phyloP scores from a whole-genome alignment of 768 basidiomycete genomes.

The Gautieria morchelliformis region DNA sequence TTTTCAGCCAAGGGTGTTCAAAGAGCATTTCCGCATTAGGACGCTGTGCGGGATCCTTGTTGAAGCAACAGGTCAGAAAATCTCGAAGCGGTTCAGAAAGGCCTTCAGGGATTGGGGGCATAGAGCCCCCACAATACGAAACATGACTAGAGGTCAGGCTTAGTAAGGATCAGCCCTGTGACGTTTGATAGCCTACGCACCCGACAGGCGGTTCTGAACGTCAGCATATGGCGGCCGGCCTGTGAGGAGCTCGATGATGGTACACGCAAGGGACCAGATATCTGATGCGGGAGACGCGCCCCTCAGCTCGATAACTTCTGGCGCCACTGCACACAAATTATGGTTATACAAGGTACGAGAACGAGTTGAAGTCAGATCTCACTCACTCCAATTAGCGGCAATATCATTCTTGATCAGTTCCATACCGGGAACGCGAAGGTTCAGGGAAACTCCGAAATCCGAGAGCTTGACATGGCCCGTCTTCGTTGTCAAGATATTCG shows the following conservation, averaged over 20 bases:
- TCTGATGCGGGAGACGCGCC: constrained; percentile 90
- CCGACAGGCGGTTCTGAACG: constrained; percentile 82
- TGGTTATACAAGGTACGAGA: background rate
- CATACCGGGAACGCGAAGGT: constrained; percentile 78
- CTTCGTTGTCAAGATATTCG: constrained; percentile 98
- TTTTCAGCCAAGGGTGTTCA: constrained; percentile 86
- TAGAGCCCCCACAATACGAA: constrained; percentile 92
- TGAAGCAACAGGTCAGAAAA: constrained; percentile 82
- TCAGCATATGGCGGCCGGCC: constrained; percentile 90
- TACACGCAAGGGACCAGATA: constrained; percentile 94
- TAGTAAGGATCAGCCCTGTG: background rate
- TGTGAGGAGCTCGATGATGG: constrained; percentile 87
- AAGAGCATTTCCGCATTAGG: constrained; percentile 79
- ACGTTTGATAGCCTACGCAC: constrained; percentile 32
- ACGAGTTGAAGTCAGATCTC: background rate
- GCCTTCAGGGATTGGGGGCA: constrained; percentile 76
- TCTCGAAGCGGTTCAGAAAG: constrained; percentile 68
- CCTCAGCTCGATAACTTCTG: constrained; percentile 92
- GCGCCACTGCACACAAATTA: constrained; percentile 53
- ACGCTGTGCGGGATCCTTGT: constrained; percentile 76
- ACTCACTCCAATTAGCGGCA: constrained; percentile 94
- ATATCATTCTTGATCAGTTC: constrained; percentile 74
- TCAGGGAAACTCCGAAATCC: constrained; percentile 96
- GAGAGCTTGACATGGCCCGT: constrained; percentile 95
- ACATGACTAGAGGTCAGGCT: constrained; percentile 62